phyloP scores from a whole-genome alignment of 495 filamentous ascomycete genomes.

The Thermochaetoides thermophila region DNA sequence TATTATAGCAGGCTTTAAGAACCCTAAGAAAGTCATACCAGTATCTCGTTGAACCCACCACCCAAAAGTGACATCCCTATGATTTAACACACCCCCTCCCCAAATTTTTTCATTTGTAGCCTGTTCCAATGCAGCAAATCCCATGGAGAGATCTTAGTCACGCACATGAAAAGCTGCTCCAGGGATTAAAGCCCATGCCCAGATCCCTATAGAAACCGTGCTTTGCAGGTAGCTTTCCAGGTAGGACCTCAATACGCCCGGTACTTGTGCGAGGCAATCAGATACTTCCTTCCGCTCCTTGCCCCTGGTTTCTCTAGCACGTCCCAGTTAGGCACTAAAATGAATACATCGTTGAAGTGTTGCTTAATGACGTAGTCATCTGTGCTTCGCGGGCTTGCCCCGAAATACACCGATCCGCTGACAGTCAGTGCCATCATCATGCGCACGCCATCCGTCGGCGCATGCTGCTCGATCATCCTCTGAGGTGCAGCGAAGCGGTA shows the following conservation, averaged over 20 bases:
- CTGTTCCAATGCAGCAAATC: too few relatives aligned
- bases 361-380: constrained; percentile 36
- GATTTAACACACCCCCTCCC: too few relatives aligned
- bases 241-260: constrained; percentile 18
- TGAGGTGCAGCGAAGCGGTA: constrained; percentile 31
- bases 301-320: constrained; percentile 23
- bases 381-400: constrained; percentile 1
- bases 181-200: too few relatives aligned
- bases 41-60: too few relatives aligned
- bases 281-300: constrained; percentile 36
- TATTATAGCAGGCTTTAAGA: too few relatives aligned
- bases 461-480: constrained; percentile 12
- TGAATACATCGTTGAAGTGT: constrained; percentile 59
- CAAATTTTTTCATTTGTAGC: too few relatives aligned
- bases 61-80: too few relatives aligned
- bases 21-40: too few relatives aligned
- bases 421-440: constrained; percentile 57
- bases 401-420: constrained; percentile 41
- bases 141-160: too few relatives aligned
- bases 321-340: constrained; percentile 62
- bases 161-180: too few relatives aligned
- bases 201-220: too few relatives aligned
- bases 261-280: constrained; percentile 64
- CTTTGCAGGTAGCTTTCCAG: too few relatives aligned
- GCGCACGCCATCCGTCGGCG: constrained; percentile 28